Percentiles rank a stretch among this genome's conserved stretches.
Conservation (phyloP, 1,284 basidiomycete species). For the Trichosporon inkin region DNA sequence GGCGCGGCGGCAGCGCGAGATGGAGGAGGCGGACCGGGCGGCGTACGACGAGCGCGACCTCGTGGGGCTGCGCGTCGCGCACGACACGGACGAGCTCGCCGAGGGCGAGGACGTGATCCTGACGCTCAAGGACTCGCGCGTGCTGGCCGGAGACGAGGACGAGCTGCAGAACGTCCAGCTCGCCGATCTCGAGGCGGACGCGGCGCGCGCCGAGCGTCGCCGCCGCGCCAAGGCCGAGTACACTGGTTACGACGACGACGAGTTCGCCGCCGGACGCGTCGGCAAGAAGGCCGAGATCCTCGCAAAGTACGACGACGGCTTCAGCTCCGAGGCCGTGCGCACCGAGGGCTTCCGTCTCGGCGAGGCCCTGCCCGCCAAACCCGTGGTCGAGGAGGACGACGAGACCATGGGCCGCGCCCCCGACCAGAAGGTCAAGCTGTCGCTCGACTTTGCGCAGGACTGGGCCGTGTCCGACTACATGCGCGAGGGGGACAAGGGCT, state of each 20-base stretch:
- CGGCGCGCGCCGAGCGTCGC: conserved; percentile 65
- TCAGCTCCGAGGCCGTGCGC: conserved; percentile 62
- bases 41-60: conserved; percentile 77
- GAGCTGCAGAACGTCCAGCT: conserved; percentile 92
- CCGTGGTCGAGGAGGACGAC: conserved; percentile 25
- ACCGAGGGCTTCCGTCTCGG: conserved; percentile 24
- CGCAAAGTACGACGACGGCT: conserved; percentile 88
- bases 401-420: conserved; percentile 22
- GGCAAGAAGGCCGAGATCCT: conserved; percentile 80
- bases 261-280: conserved; percentile 64
- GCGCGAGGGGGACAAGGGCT: conserved; percentile 83
- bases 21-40: conserved; percentile 73
- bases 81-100: conserved; percentile 84
- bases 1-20: conserved; percentile 66
- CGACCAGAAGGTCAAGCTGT: conserved; percentile 53
- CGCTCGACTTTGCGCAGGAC: conserved; percentile 84
- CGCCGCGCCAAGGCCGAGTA: conserved; percentile 79
- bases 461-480: conserved; percentile 81
- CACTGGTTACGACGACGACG: conserved; percentile 94
- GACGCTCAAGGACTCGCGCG: conserved; percentile 89
- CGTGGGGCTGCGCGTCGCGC: conserved; percentile 87
- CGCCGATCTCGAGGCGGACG: conserved; percentile 74
- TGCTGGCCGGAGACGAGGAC: conserved; percentile 96
- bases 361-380: not conserved
- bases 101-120: conserved; percentile 93